Evolutionary conservation across 2,329 filamentous ascomycete genomes (phyloP).

Genomic region (Tolypocladium inflatum): DNA sequence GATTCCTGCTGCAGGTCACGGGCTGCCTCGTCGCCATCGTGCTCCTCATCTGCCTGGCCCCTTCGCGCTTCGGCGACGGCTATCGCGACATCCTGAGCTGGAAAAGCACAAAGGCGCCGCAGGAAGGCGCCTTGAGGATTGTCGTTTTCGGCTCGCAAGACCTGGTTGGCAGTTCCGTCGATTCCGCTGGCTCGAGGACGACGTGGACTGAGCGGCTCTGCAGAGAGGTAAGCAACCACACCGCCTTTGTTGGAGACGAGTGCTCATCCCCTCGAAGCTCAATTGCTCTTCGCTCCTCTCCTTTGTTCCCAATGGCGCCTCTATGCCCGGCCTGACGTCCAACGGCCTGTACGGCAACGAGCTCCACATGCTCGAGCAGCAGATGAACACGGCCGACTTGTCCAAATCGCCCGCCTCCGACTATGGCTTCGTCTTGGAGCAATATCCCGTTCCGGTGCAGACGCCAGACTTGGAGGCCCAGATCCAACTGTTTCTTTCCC

Average conservation of each 20-base stretch:
- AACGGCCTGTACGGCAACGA: slow-evolving; percentile 42
- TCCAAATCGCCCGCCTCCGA: slow-evolving; percentile 26
- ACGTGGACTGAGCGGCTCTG: slow-evolving; percentile 42
- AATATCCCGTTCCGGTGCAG: slow-evolving; percentile 30
- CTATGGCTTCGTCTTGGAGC: slow-evolving; percentile 31
- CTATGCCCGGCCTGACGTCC: slow-evolving; percentile 39
- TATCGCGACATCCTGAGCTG: slow-evolving; percentile 15
- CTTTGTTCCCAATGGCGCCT: slow-evolving; percentile 30
- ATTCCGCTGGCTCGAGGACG: slow-evolving; percentile 11
- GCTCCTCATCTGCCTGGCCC: slow-evolving; percentile 17
- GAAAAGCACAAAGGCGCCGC: slow-evolving; percentile 8
- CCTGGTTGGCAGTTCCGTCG: slow-evolving; percentile 30
- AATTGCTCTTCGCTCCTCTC: slow-evolving; percentile 36
- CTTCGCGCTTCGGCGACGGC: slow-evolving; percentile 8
- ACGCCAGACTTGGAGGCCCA: slow-evolving; percentile 34
- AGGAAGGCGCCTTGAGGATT: slow-evolving; percentile 30
- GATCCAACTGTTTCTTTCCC: slow-evolving; percentile 34
- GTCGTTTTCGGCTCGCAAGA: slow-evolving; percentile 42
- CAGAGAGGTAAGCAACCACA: slow-evolving; percentile 27
- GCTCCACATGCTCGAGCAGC: slow-evolving; percentile 25
- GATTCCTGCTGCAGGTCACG: slow-evolving; percentile 17
- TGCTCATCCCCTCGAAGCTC: slow-evolving; percentile 23
- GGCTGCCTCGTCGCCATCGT: slow-evolving; percentile 16
- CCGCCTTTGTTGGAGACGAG: background rate
- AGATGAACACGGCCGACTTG: slow-evolving; percentile 20